Base-by-base conservation (phyloP, 805 yeast genomes). In the Teunomyces funiuensis region DNA sequence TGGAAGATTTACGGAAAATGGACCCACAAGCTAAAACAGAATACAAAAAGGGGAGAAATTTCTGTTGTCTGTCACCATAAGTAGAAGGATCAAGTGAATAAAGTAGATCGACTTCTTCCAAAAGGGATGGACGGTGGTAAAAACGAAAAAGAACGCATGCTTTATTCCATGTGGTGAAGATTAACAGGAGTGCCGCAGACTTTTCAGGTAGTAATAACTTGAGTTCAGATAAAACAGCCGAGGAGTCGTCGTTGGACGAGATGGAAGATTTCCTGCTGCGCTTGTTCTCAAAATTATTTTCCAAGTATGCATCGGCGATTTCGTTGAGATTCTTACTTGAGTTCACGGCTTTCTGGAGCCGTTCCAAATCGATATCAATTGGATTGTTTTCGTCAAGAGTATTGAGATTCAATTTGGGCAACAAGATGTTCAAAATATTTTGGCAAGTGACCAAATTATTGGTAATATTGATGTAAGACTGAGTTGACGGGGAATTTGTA, bases 21-120 rank as follows among this genome's bases (percentile, higher is more conserved):
- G 88, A 86, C 11, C 97, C 97, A 48, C 88, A 87, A 0, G 96
- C 96, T 65, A 89, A 73, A n/a, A 88, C 85, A 1, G 93, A 79
- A 62, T 88, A 88, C 30, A 88, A 80, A 45, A 89, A 71, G 0
- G 96, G 95, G 39, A 87, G 64, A 47, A 88, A 84, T 50, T 80
- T 76, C 45, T 79, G 83, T 57, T 87, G 95, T 44, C 84, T 75
- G 49, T 83, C 82, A 2, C 87, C 80, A 59, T 82, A 84, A 43
- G 77, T 77, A 11, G 75, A 72, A 0, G 95, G 91, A 53, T 85
- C 89, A 7, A 86, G 74, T 33, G 82, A 83, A 61, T 88, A 88
- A 19, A 88, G 65, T 41, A 85, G 78, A 50, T 85, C 90, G 19
- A 88, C 68, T 49, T 85, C 89, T 46, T 79, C 77, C 40, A 85